Base-by-base conservation (phyloP, 345 rosid genomes). In the Lepidium didymum region DNA sequence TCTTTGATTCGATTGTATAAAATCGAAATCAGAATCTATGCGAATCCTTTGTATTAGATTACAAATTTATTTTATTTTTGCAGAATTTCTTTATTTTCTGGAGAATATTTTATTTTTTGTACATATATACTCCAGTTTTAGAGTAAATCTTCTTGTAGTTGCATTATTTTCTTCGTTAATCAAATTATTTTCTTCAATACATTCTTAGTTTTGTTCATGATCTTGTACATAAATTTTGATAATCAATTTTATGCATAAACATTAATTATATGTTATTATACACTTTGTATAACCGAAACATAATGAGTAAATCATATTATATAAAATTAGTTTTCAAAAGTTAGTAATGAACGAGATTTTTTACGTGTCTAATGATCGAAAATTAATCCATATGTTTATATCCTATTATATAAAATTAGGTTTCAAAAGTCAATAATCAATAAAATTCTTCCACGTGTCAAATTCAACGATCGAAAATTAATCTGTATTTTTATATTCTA, bases 1-100 rank as follows among this genome's bases (percentile, higher is more conserved):
- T 65, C 18, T 45, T 72, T 68, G 75, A 76, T 41, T 70, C 57
- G 8, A 2, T 21, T 19, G 3, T 53, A 52, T 6, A 37, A 11
- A 6, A 29, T 5, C 11, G 8, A 13, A 12, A n/a, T 29, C 3
- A 4, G 45, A n/a, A 42, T 42, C 61, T 45, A 3, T 29, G 33
- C 5, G 34, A 63, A 18, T 63, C 68, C 13, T 57, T 19, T 0
- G 3, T 56, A 27, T 56, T 56, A 57, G 62, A 38, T 21, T 25
- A 36, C 0, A 4, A 43, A 18, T 54, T 67, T n/a, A 9, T 56
- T 67, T 42, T n/a, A 7, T 35, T 68, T 68, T 69, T 58, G 31
- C 58, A 57, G 33, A 25, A 12, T 8, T 68, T 47, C 11, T 0
- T 19, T 62, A 37, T 35, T 2, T 21, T 21, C 18, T 35, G 56